Evolutionary conservation across 2,329 filamentous ascomycete species (phyloP), one percentile per base, ranked within the genome.

Genomic region (Cytospora piceicola): DNA sequence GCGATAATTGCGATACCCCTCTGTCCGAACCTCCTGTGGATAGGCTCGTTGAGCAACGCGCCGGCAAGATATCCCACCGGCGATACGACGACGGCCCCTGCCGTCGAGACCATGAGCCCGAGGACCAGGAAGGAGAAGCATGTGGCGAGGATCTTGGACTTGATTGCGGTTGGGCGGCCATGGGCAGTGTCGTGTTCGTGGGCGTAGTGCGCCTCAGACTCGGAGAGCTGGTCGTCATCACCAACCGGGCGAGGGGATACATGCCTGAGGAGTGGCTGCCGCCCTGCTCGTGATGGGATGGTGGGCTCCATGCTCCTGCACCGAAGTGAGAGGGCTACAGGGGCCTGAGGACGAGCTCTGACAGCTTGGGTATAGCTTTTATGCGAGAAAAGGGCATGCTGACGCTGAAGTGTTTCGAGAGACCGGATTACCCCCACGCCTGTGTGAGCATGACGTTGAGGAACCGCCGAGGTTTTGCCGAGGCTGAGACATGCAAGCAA

Each of bases 21-120:
- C 68, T 81, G 80, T 3, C 81, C 81, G 9, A 78, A 73, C 2
- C 71, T 72, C 17, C 71, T 54, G 65, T 83, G 81, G 3, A 82
- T 67, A 11, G 68, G 64, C 46, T 75, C 71, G 69, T 80, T 81
- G 24, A 75, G 71, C 34, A 76, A 73, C 0, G 81, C 79, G 0
- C 79, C 78, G 1, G 74, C 14, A 7, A 82, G 71, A 67, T 83
- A 83, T n/a, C 81, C 81, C 0, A 76, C 61, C 1, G 80, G 79
- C 0, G 73, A 73, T 0, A 76, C 75, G 0, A 80, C 74, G 55
- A 77, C 70, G 7, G 76, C 75, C 11, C 74, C 74, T 1, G 70
- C 71, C 6, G 72, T 73, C 0, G 73, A 73, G 7, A 70, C 67
- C 61, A 73, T 70, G 24, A 73, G 61, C 0, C 73, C 73, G 1